Evolutionary conservation across 1,284 basidiomycete genomes (phyloP), one percentile per base, ranked within the genome.

Genomic region (Sphagnurus paluster): DNA sequence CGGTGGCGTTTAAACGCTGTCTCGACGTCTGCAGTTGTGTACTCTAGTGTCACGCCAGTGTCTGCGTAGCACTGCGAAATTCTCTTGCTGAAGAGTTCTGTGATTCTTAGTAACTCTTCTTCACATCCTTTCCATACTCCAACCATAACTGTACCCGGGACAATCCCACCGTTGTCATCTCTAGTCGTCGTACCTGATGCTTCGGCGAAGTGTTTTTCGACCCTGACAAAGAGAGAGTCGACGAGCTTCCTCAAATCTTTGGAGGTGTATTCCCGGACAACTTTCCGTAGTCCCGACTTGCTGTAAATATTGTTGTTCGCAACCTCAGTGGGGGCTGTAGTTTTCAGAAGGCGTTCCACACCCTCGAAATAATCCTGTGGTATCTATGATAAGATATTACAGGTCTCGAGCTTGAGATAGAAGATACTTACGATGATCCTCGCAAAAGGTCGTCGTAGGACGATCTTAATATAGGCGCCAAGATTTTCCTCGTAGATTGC

Each of bases 171-270:
- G 47, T 67, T 74, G 41, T 83, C 78, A 51, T 82, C 84, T 2
- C 72, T 74, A 4, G 75, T 79, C 3, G 77, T 65, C 56, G 82
- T 86, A 52, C 86, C 87, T 6, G 82, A 79, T 0, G 80, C 79
- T 57, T 93, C 89, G 2, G 84, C 84, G 63, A 98, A 98, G 63
- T 98, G 96, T 66, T 99, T 99, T 65, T 94, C 92, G 20, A 99
- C 92, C 6, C 96, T 82, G 62, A 92, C 92, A 62, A 86, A 89
- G 34, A 99, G 75, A 7, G 82, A 80, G 51, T 98, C 96, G 39
- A 98, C 74, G 52, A 84, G 72, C 61, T 87, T 97, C 28, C 91
- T 84, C 21, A 98, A 72, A 62, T 99, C 96, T 65, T 97, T 98
- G 24, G 80, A 71, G 44, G 81, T 86, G 60, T 84, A 87, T 56